Conservation (phyloP, 495 filamentous ascomycete species). For the Aspergillus ostianus region DNA sequence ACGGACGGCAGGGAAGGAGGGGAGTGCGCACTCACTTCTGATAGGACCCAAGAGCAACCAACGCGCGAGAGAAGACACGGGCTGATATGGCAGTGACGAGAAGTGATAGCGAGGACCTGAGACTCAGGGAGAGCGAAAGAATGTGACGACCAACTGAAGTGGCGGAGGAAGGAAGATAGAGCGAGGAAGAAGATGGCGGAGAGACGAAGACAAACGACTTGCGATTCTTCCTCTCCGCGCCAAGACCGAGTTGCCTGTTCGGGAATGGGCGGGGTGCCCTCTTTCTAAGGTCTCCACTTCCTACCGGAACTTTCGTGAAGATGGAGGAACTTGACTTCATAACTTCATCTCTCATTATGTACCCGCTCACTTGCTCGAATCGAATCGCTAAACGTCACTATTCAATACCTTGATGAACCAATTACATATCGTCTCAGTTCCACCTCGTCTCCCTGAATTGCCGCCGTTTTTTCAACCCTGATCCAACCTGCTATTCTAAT, state of each 20-base stretch:
- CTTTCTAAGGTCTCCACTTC: background rate
- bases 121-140: background rate
- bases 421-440: background rate
- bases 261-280: slow-evolving; percentile 3
- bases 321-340: no score
- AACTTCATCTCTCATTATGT: background rate
- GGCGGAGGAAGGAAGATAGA: background rate
- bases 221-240: slow-evolving; percentile 8
- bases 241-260: slow-evolving; percentile 12
- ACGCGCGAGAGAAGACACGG: background rate
- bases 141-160: background rate
- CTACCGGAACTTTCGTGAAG: no score
- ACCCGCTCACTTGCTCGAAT: background rate
- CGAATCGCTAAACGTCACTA: background rate
- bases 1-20: background rate
- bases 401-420: background rate
- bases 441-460: background rate
- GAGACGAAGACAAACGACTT: slow-evolving; percentile 4
- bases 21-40: slow-evolving; percentile 4
- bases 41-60: background rate
- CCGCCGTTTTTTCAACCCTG: background rate
- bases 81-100: background rate
- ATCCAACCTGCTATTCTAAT: slow-evolving; percentile 1
- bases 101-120: background rate
- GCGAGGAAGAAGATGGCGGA: background rate